These are phyloP conservation scores for Lasiosphaeria miniovina DNA, from an alignment of 495 filamentous ascomycete genomes.

Conservation along the genomic window DNA sequence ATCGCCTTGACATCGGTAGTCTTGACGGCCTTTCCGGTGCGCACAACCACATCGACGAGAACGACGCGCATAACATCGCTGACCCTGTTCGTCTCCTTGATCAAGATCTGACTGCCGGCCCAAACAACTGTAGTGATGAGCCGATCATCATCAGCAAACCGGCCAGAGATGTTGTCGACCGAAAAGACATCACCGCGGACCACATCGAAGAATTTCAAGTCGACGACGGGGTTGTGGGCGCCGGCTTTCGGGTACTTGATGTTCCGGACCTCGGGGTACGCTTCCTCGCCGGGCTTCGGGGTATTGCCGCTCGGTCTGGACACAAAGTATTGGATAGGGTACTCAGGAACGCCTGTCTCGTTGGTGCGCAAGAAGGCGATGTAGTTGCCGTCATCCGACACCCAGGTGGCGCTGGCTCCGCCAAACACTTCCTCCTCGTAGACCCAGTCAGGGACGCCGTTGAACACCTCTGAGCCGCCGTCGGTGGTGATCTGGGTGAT, in stretches of 20 bases:
- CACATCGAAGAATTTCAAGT: slow-evolving; percentile 85
- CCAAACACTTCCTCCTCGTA: slow-evolving; percentile 95
- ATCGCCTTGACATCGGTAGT: slow-evolving; percentile 72
- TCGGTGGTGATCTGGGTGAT: slow-evolving; percentile 79
- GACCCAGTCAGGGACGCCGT: slow-evolving; percentile 98
- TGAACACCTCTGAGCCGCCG: slow-evolving; percentile 83
- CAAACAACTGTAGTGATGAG: slow-evolving; percentile 93
- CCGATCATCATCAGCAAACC: slow-evolving; percentile 76
- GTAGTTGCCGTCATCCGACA: slow-evolving; percentile 82
- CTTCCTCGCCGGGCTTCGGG: slow-evolving; percentile 71
- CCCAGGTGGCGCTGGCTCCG: slow-evolving; percentile 85
- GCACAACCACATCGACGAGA: slow-evolving; percentile 72
- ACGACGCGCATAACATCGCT: slow-evolving; percentile 86
- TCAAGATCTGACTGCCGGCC: slow-evolving; percentile 77
- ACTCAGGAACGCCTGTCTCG: slow-evolving; percentile 87
- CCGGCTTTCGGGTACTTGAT: slow-evolving; percentile 99
- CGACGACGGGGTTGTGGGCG: slow-evolving; percentile 85
- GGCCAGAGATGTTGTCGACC: slow-evolving; percentile 66
- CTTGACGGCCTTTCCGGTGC: slow-evolving; percentile 76
- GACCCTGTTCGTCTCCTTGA: slow-evolving; percentile 91
- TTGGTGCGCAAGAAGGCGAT: slow-evolving; percentile 91
- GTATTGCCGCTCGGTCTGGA: slow-evolving; percentile 76
- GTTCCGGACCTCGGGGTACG: slow-evolving; percentile 82
- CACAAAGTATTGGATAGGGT: slow-evolving; percentile 90
- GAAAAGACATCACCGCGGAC: slow-evolving; percentile 74